Base-by-base conservation (phyloP, 495 filamentous ascomycete species). In the Penicillium daleae region DNA sequence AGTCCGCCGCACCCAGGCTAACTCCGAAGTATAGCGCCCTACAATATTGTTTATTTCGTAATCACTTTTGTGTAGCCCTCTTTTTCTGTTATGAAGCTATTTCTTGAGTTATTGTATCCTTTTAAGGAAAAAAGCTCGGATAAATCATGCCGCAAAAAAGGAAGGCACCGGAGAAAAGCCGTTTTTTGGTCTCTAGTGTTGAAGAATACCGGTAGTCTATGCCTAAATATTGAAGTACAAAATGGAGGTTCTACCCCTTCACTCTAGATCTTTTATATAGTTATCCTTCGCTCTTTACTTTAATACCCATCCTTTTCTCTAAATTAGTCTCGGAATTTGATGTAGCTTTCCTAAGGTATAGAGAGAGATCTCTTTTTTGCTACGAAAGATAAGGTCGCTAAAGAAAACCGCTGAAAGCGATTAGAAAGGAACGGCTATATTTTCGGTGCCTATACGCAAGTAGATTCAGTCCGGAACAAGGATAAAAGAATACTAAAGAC, bases 401-500 rank as follows among this genome's bases (percentile, higher is more conserved):
- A 35, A 35, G 33, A 35, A n/a, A n/a, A n/a, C n/a, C n/a, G n/a
- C n/a, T n/a, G n/a, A n/a, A n/a, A n/a, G n/a, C 44, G 50, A 59
- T 26, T 58, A n/a, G 10, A 19, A 56, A n/a, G 61, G 37, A 62
- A 19, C 48, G 54, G 66, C 51, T 68, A 68, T 63, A 46, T 68
- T 51, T 65, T 65, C 46, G 52, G 66, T 42, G 62, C 62, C 49
- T 42, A 68, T 65, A 39, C 56, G 29, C 3, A 56, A 5, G 29
- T 63, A 8, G 66, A 68, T 39, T 7, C 62, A 17, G 65, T 63
- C 29, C 49, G 55, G 51, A 3, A 57, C 9, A 64, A 64, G 48
- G 62, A 68, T 46, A 68, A 65, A 55, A 64, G 62, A 12, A 29
- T 67, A 51, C 57, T 49, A 0, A 68, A 59, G 56, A 65, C 62